Base-by-base conservation (phyloP, 352 stramenopile species). In the Phytopythium boreale region DNA sequence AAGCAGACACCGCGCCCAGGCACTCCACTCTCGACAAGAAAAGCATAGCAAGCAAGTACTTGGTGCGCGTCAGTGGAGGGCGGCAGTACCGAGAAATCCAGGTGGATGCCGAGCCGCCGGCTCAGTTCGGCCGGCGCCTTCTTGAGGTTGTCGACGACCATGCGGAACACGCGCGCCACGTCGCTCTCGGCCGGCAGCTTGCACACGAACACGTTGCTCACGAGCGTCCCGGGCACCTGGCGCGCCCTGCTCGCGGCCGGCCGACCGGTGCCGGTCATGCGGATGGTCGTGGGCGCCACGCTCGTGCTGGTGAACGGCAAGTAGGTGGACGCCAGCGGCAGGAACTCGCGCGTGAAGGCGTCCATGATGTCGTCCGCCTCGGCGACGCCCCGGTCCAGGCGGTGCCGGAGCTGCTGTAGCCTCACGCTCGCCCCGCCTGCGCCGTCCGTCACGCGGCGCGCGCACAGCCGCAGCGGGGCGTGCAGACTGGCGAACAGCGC, bases 191-290 rank as follows among this genome's bases (percentile, higher is more conserved):
- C 66, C 14, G 77, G 71, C 24, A 87, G 63, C 57, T 86, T 87
- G 66, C 77, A 85, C 43, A 84, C 59, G 51, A 89, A 87, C 7
- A 82, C 57, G 51, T 82, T 89, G 11, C 77, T 79, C 24, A 89
- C 68, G 12, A 84, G 66, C 14, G 77, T 86, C 51, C 69, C 66
- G 7, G 62, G 19, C n/a, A 9, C 29, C 7, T n/a, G 14, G 11
- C 27, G 2, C 5, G n/a, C 20, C 7, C 20, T 11, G 2, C 22
- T 7, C 19, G 39, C 39, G 12, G 39, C 39, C 10, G 34, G 6
- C 34, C 10, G 31, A 8, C 31, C 31, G 31, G 36, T 19, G 4
- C 43, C 43, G 8, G 46, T 7, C n/a, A 20, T 0, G 20, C 22
- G 47, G 47, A 49, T 26, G 41, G 61, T 71, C 20, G 62, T 55